A percentile compares a stretch with the other conserved stretches of the same genome.
phyloP scores from a whole-genome alignment of 345 rosid genomes.

The Hirschfeldia incana region DNA sequence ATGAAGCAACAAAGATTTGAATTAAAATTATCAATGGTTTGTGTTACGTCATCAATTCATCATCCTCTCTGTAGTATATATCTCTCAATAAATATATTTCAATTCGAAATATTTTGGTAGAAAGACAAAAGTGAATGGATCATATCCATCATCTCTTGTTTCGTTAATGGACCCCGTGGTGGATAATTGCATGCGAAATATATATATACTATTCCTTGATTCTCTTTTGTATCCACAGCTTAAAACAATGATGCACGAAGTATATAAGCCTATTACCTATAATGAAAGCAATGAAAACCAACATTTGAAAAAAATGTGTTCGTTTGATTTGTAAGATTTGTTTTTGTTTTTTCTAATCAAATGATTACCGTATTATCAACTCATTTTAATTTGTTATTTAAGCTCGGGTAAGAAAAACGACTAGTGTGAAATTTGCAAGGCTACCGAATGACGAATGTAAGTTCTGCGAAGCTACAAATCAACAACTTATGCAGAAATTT shows the following conservation, averaged over 20 bases:
- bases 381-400: background rate
- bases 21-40: background rate
- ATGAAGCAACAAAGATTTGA: background rate
- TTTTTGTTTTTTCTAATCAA: background rate
- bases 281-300: too few relatives aligned
- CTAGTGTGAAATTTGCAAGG: background rate
- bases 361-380: background rate
- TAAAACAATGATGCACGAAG: background rate
- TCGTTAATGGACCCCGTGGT: constrained; percentile 25
- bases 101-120: background rate
- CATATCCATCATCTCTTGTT: constrained; percentile 12
- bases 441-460: background rate
- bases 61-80: constrained; percentile 15
- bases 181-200: constrained; percentile 10
- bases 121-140: constrained; percentile 18
- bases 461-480: background rate
- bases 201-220: background rate
- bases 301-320: too few relatives aligned
- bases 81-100: constrained; percentile 10
- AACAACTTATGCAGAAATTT: background rate
- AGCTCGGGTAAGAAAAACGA: background rate
- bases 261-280: too few relatives aligned
- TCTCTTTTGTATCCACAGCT: background rate
- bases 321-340: too few relatives aligned
- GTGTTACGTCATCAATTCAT: constrained; percentile 26